These are phyloP conservation scores for Pisolithus marmoratus DNA, from an alignment of 768 basidiomycete species.

Conservation along the genomic window DNA sequence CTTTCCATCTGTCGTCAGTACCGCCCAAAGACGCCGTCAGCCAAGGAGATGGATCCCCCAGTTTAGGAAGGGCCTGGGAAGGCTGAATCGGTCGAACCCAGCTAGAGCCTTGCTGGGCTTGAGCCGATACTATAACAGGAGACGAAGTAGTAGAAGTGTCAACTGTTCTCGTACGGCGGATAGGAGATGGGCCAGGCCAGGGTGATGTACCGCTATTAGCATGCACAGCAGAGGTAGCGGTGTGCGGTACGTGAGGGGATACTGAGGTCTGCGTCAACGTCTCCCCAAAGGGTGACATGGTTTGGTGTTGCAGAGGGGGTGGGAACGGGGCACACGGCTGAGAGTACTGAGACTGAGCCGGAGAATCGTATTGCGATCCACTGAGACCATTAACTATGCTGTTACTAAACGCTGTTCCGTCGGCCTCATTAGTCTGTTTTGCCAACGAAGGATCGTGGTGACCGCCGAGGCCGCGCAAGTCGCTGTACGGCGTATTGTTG, in stretches of 20 bases:
- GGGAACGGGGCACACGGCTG: conserved; percentile 17
- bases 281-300: conserved; percentile 20
- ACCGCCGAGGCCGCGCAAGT: conserved; percentile 15
- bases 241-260: conserved; percentile 14
- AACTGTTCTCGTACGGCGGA: conserved; percentile 8
- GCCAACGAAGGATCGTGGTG: conserved; percentile 19
- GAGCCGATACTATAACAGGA: conserved; percentile 19
- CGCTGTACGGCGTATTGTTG: conserved; percentile 17
- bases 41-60: conserved; percentile 52
- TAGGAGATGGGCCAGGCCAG: conserved; percentile 14
- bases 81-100: conserved; percentile 30
- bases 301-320: conserved; percentile 14
- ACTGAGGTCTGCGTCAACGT: conserved; percentile 12
- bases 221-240: conserved; percentile 18
- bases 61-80: conserved; percentile 11
- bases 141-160: conserved; percentile 15
- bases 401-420: conserved; percentile 17
- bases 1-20: conserved; percentile 44
- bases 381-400: conserved; percentile 11
- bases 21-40: conserved; percentile 40
- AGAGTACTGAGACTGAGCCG: conserved; percentile 11
- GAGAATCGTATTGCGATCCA: conserved; percentile 15
- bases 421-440: conserved; percentile 19
- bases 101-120: conserved; percentile 27
- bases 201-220: conserved; percentile 14